Percentiles rank a stretch among this genome's conserved stretches.
Conservation (phyloP, 1,284 basidiomycete species). For the Cryptococcus amylolentus region DNA sequence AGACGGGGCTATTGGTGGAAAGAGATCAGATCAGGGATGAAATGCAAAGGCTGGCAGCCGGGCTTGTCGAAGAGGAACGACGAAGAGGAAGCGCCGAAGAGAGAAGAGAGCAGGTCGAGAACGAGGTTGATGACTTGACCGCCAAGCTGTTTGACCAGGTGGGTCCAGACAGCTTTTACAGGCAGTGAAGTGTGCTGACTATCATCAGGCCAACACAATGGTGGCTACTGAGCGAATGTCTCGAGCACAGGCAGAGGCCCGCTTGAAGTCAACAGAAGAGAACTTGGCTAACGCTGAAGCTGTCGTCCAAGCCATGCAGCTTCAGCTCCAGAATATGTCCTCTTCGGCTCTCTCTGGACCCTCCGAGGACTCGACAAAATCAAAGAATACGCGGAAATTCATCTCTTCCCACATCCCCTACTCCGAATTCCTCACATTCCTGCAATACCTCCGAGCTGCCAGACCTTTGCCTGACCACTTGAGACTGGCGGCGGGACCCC, state of each 20-base stretch:
- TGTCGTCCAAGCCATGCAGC: slow-evolving; percentile 76
- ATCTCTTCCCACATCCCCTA: slow-evolving; percentile 72
- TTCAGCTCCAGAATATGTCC: slow-evolving; percentile 68
- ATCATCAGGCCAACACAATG: slow-evolving; percentile 74
- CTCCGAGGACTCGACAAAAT: not conserved
- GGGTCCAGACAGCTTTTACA: slow-evolving; percentile 10
- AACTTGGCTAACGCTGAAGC: slow-evolving; percentile 81
- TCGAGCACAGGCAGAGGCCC: slow-evolving; percentile 71
- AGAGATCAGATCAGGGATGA: slow-evolving; percentile 84
- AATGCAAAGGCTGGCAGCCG: slow-evolving; percentile 89
- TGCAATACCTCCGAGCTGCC: slow-evolving; percentile 72
- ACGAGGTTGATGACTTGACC: slow-evolving; percentile 90
- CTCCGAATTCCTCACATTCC: slow-evolving; percentile 77
- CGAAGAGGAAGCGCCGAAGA: slow-evolving; percentile 84
- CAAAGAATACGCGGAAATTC: slow-evolving; percentile 47
- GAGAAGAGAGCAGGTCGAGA: slow-evolving; percentile 70
- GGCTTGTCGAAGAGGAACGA: slow-evolving; percentile 87
- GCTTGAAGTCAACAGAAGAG: slow-evolving; percentile 73
- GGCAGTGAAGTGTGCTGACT: slow-evolving; percentile 2
- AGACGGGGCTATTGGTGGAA: slow-evolving; percentile 82
- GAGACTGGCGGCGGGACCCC: slow-evolving; percentile 52
- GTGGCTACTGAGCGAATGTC: slow-evolving; percentile 83
- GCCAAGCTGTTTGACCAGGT: slow-evolving; percentile 72
- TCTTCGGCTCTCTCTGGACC: slow-evolving; percentile 6
- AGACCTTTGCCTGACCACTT: slow-evolving; percentile 57